Evolutionary conservation across 164 flowering plant species (phyloP).

Genomic region (Berberis thunbergii): DNA sequence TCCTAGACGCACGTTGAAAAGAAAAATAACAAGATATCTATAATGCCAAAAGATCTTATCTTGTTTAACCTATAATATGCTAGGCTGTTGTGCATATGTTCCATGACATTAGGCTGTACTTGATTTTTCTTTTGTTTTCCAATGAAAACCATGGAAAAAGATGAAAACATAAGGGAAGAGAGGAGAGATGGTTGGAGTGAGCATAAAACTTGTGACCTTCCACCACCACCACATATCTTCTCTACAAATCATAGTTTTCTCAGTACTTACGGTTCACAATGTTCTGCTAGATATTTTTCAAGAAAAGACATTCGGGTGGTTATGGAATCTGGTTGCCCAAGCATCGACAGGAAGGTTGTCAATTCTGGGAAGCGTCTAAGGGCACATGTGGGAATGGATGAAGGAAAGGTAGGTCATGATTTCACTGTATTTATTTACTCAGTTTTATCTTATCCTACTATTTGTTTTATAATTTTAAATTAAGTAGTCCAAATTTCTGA

Average conservation of each 20-base stretch:
- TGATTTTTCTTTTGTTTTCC: no score
- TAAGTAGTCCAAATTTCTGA: neutral
- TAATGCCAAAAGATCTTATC: no score
- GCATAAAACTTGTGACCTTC: no score
- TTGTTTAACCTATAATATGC: no score
- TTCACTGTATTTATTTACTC: neutral
- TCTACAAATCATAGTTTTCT: no score
- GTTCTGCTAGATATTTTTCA: constrained; percentile 47
- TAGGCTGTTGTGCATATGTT: no score
- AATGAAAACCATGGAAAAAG: no score
- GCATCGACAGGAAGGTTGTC: constrained; percentile 75
- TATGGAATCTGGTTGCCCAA: constrained; percentile 76
- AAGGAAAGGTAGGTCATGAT: constrained; percentile 54
- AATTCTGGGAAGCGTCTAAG: constrained; percentile 90
- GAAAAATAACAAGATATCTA: no score
- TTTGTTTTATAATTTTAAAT: neutral
- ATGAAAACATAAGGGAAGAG: no score
- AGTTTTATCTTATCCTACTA: neutral
- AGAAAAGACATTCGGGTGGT: constrained; percentile 51
- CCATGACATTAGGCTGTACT: no score
- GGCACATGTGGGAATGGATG: constrained; percentile 63
- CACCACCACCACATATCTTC: neutral
- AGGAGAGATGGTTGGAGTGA: no score
- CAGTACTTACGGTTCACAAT: neutral
- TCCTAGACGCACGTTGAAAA: no score